A percentile compares a stretch with the other conserved stretches of the same genome.
Conservation (phyloP, 352 stramenopile genomes). For the Phytophthora hybrid region DNA sequence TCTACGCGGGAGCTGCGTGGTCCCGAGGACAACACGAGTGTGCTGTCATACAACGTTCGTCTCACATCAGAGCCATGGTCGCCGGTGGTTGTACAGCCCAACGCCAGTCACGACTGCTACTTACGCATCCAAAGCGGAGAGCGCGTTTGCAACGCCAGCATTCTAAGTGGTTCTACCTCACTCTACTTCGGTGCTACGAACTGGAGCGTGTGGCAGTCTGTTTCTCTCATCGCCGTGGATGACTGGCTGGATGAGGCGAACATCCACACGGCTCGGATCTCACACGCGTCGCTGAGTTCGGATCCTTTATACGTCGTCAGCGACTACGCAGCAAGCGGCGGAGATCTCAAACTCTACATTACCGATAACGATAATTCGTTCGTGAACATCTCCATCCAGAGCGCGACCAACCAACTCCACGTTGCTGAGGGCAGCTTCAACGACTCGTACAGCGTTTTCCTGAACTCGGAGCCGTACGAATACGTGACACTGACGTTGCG, state of each 20-base stretch:
- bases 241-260: slow-evolving; percentile 65
- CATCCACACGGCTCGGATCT: slow-evolving; percentile 61
- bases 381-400: slow-evolving; percentile 66
- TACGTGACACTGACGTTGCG: slow-evolving; percentile 57
- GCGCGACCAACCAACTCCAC: slow-evolving; percentile 46
- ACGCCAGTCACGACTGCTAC: slow-evolving; percentile 66
- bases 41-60: slow-evolving; percentile 57
- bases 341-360: slow-evolving; percentile 53
- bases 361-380: slow-evolving; percentile 72
- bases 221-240: slow-evolving; percentile 66
- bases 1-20: slow-evolving; percentile 49
- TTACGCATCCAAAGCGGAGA: slow-evolving; percentile 37
- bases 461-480: slow-evolving; percentile 74
- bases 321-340: slow-evolving; percentile 41
- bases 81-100: slow-evolving; percentile 56
- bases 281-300: slow-evolving; percentile 52
- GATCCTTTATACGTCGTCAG: slow-evolving; percentile 55
- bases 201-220: slow-evolving; percentile 72
- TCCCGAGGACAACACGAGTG: slow-evolving; percentile 48
- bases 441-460: slow-evolving; percentile 67
- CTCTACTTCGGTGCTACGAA: slow-evolving; percentile 69
- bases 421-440: slow-evolving; percentile 84
- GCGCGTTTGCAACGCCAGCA: slow-evolving; percentile 65
- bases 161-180: slow-evolving; percentile 39
- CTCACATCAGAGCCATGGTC: slow-evolving; percentile 76